Percentiles rank a stretch among this genome's conserved stretches.
Conservation (phyloP, 2,329 filamentous ascomycete species). For the Verticillium tricorpus region DNA sequence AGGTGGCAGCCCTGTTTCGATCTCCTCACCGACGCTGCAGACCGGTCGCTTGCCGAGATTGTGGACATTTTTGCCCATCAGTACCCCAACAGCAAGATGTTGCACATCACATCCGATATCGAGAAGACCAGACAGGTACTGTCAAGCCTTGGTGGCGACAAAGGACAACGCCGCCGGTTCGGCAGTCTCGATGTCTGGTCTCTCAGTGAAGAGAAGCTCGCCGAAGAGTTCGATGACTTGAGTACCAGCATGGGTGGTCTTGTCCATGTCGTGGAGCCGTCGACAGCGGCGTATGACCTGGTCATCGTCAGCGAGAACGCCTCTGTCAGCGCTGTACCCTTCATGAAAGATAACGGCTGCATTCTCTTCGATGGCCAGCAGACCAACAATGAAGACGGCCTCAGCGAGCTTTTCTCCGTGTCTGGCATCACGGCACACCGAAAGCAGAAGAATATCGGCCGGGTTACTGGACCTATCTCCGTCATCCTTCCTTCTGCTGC, state of each 20-base stretch:
- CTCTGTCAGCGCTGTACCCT: slow-evolving; percentile 8
- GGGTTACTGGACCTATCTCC: slow-evolving; percentile 9
- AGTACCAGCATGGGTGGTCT: slow-evolving; percentile 4
- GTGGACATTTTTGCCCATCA: slow-evolving; percentile 19
- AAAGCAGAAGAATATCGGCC: slow-evolving; percentile 1
- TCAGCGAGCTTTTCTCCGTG: slow-evolving; percentile 11
- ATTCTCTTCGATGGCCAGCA: slow-evolving; percentile 6
- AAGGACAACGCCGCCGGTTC: slow-evolving; percentile 16
- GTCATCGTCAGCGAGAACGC: slow-evolving; percentile 16
- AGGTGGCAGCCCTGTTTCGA: slow-evolving; percentile 19
- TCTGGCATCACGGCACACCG: slow-evolving; percentile 9
- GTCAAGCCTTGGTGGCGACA: slow-evolving; percentile 10
- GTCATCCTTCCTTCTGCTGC: slow-evolving; percentile 12
- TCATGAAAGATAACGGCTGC: slow-evolving; percentile 10
- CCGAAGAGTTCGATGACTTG: slow-evolving; percentile 9
- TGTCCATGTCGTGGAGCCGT: slow-evolving; percentile 11
- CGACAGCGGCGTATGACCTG: slow-evolving; percentile 13
- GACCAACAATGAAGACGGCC: slow-evolving; percentile 2
- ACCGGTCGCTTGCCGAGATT: slow-evolving; percentile 11
- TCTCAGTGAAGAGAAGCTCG: slow-evolving; percentile 6
- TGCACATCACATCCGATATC: slow-evolving; percentile 14
- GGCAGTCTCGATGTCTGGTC: slow-evolving; percentile 15
- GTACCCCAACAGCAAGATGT: slow-evolving; percentile 17
- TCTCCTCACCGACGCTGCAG: slow-evolving; percentile 12
- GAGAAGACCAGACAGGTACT: slow-evolving; percentile 12